Conservation (phyloP, 768 basidiomycete genomes). For the Cyclocybe cylindracea region DNA sequence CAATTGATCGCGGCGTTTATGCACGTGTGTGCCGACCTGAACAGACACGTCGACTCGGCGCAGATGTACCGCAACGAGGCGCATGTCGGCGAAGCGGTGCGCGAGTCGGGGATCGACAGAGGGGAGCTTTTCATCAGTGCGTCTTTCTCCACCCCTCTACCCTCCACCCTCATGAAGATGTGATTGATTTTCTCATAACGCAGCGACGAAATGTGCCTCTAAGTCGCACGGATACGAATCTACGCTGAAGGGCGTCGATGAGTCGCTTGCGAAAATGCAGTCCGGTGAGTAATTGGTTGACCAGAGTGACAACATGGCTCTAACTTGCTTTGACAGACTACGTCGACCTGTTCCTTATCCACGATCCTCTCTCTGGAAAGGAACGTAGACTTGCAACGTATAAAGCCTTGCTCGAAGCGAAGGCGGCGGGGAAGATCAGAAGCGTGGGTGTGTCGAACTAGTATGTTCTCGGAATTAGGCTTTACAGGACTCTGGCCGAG, state of each 20-base stretch:
- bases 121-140: constrained; percentile 73
- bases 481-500: neutral
- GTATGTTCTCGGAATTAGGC: constrained; percentile 37
- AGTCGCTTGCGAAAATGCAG: constrained; percentile 58
- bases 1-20: neutral
- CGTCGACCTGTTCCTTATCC: constrained; percentile 59
- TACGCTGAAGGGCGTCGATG: constrained; percentile 58
- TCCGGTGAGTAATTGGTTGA: constrained; percentile 46
- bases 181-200: constrained; percentile 3
- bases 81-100: constrained; percentile 58
- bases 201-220: constrained; percentile 68
- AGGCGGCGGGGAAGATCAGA: constrained; percentile 63
- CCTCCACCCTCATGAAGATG: neutral
- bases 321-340: constrained; percentile 28
- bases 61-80: constrained; percentile 69
- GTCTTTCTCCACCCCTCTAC: constrained; percentile 17
- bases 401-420: constrained; percentile 66
- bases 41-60: constrained; percentile 75
- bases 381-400: constrained; percentile 70
- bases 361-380: constrained; percentile 67
- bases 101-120: constrained; percentile 55
- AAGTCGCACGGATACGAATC: constrained; percentile 63
- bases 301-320: too few species aligned
- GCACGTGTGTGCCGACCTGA: constrained; percentile 30
- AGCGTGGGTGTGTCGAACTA: constrained; percentile 86